phyloP scores from a whole-genome alignment of 352 stramenopile genomes.

The Phytopythium helicoides region DNA sequence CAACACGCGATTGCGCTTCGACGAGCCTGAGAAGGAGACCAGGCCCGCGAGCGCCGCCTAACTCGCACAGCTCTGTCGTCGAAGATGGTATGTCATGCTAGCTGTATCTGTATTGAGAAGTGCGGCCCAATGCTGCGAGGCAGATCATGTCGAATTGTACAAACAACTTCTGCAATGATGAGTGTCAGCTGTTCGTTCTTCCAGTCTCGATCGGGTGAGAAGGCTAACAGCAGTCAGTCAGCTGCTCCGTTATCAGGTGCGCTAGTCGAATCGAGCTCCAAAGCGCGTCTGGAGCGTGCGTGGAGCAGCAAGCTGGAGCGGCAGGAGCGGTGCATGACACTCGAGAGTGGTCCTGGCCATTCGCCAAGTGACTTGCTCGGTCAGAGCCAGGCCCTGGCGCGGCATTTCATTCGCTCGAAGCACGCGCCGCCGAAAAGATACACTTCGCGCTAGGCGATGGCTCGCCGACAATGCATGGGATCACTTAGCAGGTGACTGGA shows the following conservation, averaged over 20 bases:
- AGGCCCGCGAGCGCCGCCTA: not conserved
- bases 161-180: not conserved
- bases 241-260: slow-evolving; percentile 3
- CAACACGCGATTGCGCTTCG: slow-evolving; percentile 34
- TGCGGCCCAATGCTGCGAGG: not conserved
- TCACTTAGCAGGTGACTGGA: not conserved
- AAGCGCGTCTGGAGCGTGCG: too few relatives aligned
- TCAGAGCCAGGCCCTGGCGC: not conserved
- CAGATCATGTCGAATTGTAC: not conserved
- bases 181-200: not conserved
- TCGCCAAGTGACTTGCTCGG: slow-evolving; percentile 2
- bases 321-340: not conserved
- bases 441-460: not conserved
- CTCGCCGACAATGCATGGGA: not conserved
- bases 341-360: not conserved
- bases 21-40: slow-evolving; percentile 10
- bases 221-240: slow-evolving; percentile 1
- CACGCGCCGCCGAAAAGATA: slow-evolving; percentile 4
- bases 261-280: too few relatives aligned
- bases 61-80: not conserved
- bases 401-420: slow-evolving; percentile 4
- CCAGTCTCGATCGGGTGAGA: not conserved
- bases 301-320: not conserved
- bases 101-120: not conserved
- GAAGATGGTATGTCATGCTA: too few relatives aligned